A percentile compares a stretch with the other conserved stretches of the same genome.
phyloP scores from a whole-genome alignment of 1,284 basidiomycete genomes.

The Trichosporon coremiiforme region DNA sequence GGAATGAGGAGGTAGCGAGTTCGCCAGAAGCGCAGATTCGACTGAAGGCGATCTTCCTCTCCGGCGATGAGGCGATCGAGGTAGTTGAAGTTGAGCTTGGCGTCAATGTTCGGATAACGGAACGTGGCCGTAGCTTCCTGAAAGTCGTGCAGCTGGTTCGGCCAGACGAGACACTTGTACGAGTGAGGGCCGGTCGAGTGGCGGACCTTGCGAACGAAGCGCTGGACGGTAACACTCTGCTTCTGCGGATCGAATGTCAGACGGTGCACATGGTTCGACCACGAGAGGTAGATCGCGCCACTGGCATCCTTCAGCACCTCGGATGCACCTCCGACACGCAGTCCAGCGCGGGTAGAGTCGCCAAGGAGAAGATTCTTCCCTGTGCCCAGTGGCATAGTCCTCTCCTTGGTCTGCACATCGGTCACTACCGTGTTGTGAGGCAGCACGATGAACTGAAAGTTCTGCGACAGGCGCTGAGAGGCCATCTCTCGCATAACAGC shows the following conservation, averaged over 20 bases:
- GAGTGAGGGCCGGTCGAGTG: constrained; percentile 64
- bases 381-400: constrained; percentile 1
- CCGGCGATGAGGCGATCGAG: constrained; percentile 69
- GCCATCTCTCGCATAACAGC: constrained; percentile 93
- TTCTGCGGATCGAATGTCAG: constrained; percentile 77
- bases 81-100: constrained; percentile 55
- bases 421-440: constrained; percentile 45
- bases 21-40: constrained; percentile 86
- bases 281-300: constrained; percentile 84
- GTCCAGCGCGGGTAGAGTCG: constrained; percentile 60
- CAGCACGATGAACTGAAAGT: constrained; percentile 87
- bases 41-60: constrained; percentile 76
- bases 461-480: constrained; percentile 79
- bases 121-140: constrained; percentile 78
- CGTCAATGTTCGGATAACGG: constrained; percentile 62
- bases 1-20: constrained; percentile 95
- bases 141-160: constrained; percentile 82
- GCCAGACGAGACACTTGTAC: constrained; percentile 92
- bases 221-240: constrained; percentile 81
- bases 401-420: constrained; percentile 25
- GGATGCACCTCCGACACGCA: constrained; percentile 67
- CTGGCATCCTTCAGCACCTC: constrained; percentile 68
- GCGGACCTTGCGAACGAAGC: constrained; percentile 78
- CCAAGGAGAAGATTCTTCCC: constrained; percentile 64
- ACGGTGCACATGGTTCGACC: constrained; percentile 92